Evolutionary conservation across 495 filamentous ascomycete species (phyloP).

Genomic region (Chaetomidium leptoderma): DNA sequence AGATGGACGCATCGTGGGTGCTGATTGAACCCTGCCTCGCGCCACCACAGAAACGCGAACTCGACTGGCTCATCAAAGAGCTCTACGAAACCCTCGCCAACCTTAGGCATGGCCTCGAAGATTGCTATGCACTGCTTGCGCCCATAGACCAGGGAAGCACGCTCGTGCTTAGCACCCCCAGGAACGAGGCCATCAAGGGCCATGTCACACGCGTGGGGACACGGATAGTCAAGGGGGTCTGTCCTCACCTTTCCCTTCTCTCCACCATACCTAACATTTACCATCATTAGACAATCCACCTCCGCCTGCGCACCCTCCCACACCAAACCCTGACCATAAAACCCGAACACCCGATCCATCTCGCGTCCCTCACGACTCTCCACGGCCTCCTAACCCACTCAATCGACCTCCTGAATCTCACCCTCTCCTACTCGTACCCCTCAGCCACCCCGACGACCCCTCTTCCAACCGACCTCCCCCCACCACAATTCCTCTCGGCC

Average conservation of each 20-base stretch:
- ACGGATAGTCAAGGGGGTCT: slow-evolving; percentile 69
- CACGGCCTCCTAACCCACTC: slow-evolving; percentile 70
- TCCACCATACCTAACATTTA: not conserved
- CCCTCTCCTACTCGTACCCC: slow-evolving; percentile 52
- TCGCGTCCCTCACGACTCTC: slow-evolving; percentile 66
- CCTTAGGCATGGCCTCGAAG: slow-evolving; percentile 78
- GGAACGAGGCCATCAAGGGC: slow-evolving; percentile 87
- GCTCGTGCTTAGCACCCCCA: slow-evolving; percentile 78
- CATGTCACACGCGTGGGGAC: slow-evolving; percentile 79
- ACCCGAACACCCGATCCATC: slow-evolving; percentile 53
- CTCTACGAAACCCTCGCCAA: slow-evolving; percentile 72
- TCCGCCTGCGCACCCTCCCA: slow-evolving; percentile 47
- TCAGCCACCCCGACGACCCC: slow-evolving; percentile 52
- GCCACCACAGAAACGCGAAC: slow-evolving; percentile 64
- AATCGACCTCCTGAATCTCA: slow-evolving; percentile 74
- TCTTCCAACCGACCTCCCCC: slow-evolving; percentile 26
- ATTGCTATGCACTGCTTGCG: slow-evolving; percentile 78
- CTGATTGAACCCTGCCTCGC: slow-evolving; percentile 25
- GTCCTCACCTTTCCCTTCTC: slow-evolving; percentile 16
- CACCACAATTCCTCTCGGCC: slow-evolving; percentile 61
- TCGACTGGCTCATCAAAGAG: slow-evolving; percentile 79
- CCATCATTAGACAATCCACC: slow-evolving; percentile 42
- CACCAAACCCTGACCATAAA: slow-evolving; percentile 49
- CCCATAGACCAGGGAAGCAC: slow-evolving; percentile 80
- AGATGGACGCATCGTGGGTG: slow-evolving; percentile 31